These are phyloP conservation scores for Friedmanniomyces endolithicus DNA, from an alignment of 495 filamentous ascomycete species.

Conservation along the genomic window DNA sequence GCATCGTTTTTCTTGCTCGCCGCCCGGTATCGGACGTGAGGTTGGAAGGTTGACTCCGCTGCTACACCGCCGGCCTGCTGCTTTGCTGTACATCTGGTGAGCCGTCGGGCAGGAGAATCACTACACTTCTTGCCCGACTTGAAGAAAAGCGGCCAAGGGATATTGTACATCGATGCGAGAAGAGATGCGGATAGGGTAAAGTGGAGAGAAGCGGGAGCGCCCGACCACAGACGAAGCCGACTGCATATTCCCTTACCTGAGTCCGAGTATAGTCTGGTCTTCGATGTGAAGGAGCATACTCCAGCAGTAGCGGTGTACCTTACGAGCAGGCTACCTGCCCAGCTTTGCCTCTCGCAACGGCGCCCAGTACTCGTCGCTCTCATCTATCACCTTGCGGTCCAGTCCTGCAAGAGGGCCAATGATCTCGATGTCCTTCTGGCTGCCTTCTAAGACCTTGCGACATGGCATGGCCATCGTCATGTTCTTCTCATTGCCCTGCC, in stretches of 20 bases:
- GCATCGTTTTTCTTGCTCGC: neutral
- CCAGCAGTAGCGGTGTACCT: too few species aligned
- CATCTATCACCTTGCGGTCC: conserved; percentile 35
- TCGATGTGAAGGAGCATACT: too few species aligned
- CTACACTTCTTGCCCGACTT: neutral
- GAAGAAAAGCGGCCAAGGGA: too few species aligned
- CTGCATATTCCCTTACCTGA: too few species aligned
- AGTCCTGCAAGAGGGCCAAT: conserved; percentile 37
- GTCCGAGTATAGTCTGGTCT: too few species aligned
- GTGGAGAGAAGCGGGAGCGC: too few species aligned
- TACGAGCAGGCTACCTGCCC: neutral
- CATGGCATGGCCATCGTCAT: conserved; percentile 42
- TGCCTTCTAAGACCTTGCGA: conserved; percentile 33
- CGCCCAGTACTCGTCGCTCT: conserved; percentile 38
- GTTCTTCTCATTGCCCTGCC: conserved; percentile 39
- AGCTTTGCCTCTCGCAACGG: neutral
- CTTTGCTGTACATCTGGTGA: too few species aligned
- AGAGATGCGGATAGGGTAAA: neutral
- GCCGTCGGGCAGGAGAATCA: too few species aligned
- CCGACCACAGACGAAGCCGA: too few species aligned
- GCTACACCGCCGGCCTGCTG: neutral
- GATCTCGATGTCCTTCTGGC: conserved; percentile 39
- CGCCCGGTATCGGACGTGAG: neutral
- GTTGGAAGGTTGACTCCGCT: neutral
- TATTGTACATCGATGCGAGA: too few species aligned